These are phyloP conservation scores for Hortiboletus flavorubellus DNA, from an alignment of 768 basidiomycete genomes.

Conservation along the genomic window DNA sequence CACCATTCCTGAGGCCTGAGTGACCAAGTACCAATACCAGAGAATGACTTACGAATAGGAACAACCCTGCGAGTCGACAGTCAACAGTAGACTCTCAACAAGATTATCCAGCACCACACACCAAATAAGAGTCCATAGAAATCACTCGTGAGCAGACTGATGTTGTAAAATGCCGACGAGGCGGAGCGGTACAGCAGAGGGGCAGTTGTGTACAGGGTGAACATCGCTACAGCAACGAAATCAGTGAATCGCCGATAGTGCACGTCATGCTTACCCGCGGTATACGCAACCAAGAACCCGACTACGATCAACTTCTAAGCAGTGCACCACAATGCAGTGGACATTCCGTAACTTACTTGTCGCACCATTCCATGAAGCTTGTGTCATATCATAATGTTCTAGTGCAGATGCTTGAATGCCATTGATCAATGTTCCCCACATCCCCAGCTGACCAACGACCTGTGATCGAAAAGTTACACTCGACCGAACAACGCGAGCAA, in stretches of 20 bases:
- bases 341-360: slow-evolving; percentile 54
- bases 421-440: slow-evolving; percentile 81
- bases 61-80: slow-evolving; percentile 34
- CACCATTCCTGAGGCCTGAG: slow-evolving; percentile 11
- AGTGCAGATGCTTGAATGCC: slow-evolving; percentile 73
- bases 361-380: slow-evolving; percentile 67
- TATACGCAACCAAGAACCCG: slow-evolving; percentile 53
- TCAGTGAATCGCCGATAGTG: not conserved
- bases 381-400: slow-evolving; percentile 65
- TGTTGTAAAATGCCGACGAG: slow-evolving; percentile 82
- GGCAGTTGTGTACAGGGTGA: slow-evolving; percentile 80
- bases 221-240: slow-evolving; percentile 53
- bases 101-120: slow-evolving; percentile 5
- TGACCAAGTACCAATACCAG: not conserved
- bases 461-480: slow-evolving; percentile 15
- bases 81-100: slow-evolving; percentile 8
- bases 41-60: slow-evolving; percentile 45
- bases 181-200: slow-evolving; percentile 84
- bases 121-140: slow-evolving; percentile 84
- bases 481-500: not conserved
- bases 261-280: slow-evolving; percentile 29
- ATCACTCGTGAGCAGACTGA: slow-evolving; percentile 82
- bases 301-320: slow-evolving; percentile 30
- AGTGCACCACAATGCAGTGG: slow-evolving; percentile 4
- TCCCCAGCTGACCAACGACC: slow-evolving; percentile 83